Percentiles rank a stretch among this genome's conserved stretches.
phyloP scores from a whole-genome alignment of 2,329 filamentous ascomycete species.

The Aureobasidium sp. region DNA sequence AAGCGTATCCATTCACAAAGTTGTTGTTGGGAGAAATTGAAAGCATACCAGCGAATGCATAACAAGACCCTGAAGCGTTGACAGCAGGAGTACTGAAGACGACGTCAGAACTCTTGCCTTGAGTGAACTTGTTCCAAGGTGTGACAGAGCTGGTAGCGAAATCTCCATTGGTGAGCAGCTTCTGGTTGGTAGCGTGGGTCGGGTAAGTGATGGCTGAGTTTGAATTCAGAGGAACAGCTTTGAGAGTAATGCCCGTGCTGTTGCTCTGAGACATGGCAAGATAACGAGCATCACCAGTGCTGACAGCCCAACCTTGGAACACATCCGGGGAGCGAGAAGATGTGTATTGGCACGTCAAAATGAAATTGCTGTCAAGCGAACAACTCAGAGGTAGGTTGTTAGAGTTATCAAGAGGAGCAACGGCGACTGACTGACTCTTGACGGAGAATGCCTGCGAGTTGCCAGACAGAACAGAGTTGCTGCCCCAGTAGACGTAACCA shows the following conservation, averaged over 20 bases:
- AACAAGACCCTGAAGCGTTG: background rate
- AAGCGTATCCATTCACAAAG: constrained; percentile 14
- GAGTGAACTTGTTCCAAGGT: background rate
- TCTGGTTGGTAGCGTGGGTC: constrained; percentile 2
- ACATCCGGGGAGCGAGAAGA: background rate
- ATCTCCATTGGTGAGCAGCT: constrained; percentile 5
- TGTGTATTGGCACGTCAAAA: constrained; percentile 9
- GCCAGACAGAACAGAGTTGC: constrained; percentile 1
- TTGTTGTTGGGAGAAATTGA: constrained; percentile 2
- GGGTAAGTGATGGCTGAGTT: background rate
- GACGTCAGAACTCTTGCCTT: constrained; percentile 9
- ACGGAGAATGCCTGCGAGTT: constrained; percentile 8
- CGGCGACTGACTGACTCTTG: background rate
- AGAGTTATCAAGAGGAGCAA: constrained; percentile 8
- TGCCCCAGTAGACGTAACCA: constrained; percentile 10
- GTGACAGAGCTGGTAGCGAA: background rate
- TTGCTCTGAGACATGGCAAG: constrained; percentile 14
- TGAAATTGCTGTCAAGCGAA: constrained; percentile 2
- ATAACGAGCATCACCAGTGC: constrained; percentile 3
- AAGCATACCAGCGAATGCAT: constrained; percentile 11
- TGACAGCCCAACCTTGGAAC: constrained; percentile 6
- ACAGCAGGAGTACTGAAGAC: background rate
- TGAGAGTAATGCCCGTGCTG: background rate
- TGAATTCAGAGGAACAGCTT: constrained; percentile 5
- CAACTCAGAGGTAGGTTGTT: constrained; percentile 5